phyloP scores from a whole-genome alignment of 495 filamentous ascomycete genomes.

The Aspergillus homomorphus region DNA sequence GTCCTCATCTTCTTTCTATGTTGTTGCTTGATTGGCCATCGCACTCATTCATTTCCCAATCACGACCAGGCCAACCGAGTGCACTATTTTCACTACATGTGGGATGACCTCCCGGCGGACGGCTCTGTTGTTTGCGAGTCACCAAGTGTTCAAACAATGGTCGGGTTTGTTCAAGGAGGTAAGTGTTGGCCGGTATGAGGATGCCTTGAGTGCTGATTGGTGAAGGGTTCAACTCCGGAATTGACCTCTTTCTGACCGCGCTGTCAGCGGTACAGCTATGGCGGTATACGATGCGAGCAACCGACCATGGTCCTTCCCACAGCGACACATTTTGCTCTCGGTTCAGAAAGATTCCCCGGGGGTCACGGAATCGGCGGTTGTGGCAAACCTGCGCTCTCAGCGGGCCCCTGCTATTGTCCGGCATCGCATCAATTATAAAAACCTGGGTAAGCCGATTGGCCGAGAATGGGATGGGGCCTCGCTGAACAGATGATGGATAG shows the following conservation, averaged over 20 bases:
- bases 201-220: background rate
- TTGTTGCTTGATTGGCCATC: too few species aligned
- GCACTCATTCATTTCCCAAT: background rate
- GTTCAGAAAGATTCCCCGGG: constrained; percentile 12
- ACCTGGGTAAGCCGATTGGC: constrained; percentile 11
- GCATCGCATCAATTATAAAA: constrained; percentile 21
- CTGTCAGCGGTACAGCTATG: constrained; percentile 37
- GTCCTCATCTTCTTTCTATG: too few species aligned
- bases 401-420: constrained; percentile 16
- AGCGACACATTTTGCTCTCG: constrained; percentile 5
- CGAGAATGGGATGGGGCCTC: background rate
- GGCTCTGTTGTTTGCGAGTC: constrained; percentile 35
- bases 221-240: constrained; percentile 34
- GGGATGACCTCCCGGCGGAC: constrained; percentile 34
- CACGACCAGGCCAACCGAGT: constrained; percentile 30
- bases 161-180: constrained; percentile 40
- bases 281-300: constrained; percentile 27
- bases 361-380: constrained; percentile 12
- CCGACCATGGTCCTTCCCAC: background rate
- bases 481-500: background rate
- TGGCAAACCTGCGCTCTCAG: constrained; percentile 18
- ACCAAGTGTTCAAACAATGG: constrained; percentile 31
- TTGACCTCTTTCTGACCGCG: constrained; percentile 32
- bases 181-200: background rate
- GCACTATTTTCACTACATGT: constrained; percentile 41